Evolutionary conservation across 2,329 filamentous ascomycete genomes (phyloP).

Genomic region (Monilinia fructigena): DNA sequence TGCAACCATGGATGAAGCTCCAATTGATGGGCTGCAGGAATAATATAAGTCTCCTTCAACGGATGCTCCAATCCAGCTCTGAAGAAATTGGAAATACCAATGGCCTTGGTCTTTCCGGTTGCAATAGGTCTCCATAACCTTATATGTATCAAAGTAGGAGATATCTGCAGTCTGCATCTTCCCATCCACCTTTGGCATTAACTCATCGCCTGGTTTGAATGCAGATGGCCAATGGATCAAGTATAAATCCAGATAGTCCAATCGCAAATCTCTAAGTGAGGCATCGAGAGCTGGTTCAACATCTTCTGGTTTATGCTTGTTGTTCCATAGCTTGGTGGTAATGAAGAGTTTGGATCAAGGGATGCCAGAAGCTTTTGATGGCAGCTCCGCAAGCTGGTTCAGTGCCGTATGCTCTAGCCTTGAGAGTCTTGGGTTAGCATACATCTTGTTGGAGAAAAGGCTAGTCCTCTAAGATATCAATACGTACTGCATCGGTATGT

Average conservation of each 20-base stretch:
- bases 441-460: neutral
- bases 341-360: constrained; percentile 65
- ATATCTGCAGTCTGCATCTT: constrained; percentile 30
- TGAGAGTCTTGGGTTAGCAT: constrained; percentile 58
- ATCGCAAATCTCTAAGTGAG: constrained; percentile 68
- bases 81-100: constrained; percentile 48
- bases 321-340: constrained; percentile 69
- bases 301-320: constrained; percentile 69
- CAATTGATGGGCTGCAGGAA: constrained; percentile 59
- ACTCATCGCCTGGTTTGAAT: constrained; percentile 66
- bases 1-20: constrained; percentile 59
- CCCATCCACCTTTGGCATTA: constrained; percentile 43
- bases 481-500: constrained; percentile 47
- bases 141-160: constrained; percentile 75
- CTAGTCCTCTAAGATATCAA: neutral
- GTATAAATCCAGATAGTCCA: constrained; percentile 80
- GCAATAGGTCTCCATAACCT: constrained; percentile 68
- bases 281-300: constrained; percentile 58
- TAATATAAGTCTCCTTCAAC: constrained; percentile 45
- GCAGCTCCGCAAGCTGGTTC: constrained; percentile 71
- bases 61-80: constrained; percentile 41
- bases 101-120: constrained; percentile 54
- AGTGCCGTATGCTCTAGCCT: constrained; percentile 77
- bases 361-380: constrained; percentile 59
- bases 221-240: constrained; percentile 82